Evolutionary conservation across 148 eudicot genomes (phyloP).

Genomic region (Persicaria tinctoria): DNA sequence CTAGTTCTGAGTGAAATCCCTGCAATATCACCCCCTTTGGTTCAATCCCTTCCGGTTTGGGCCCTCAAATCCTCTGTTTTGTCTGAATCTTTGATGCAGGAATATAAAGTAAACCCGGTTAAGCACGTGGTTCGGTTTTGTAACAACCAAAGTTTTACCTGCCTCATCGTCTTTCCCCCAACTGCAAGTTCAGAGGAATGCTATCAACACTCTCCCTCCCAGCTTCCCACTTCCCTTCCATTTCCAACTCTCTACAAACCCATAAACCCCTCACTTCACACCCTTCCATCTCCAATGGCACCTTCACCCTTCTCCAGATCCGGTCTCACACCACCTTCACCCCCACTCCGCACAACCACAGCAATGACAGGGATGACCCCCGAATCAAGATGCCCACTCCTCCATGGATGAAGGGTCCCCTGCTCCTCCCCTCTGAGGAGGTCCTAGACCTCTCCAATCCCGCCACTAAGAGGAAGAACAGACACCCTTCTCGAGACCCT

Average conservation of each 20-base stretch:
- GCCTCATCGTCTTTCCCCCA: not conserved
- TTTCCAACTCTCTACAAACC: conserved; percentile 16
- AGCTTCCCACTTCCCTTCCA: conserved; percentile 18
- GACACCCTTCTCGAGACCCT: conserved; percentile 15
- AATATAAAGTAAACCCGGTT: no score
- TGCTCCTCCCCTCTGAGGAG: conserved; percentile 40
- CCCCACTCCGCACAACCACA: conserved; percentile 11
- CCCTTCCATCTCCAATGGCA: conserved; percentile 17
- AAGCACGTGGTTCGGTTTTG: no score
- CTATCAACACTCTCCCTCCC: conserved; percentile 26
- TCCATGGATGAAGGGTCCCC: conserved; percentile 79
- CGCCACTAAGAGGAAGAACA: conserved; percentile 17
- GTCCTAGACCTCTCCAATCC: conserved; percentile 34
- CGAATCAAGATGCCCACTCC: conserved; percentile 61
- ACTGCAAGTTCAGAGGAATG: conserved; percentile 19
- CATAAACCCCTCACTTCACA: conserved; percentile 26
- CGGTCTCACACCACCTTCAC: conserved; percentile 6
- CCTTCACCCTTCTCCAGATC: conserved; percentile 23
- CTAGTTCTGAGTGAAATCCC: no score
- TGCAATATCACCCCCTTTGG: no score
- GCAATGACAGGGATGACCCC: conserved; percentile 14
- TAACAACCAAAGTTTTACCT: not conserved
- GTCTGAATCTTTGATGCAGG: no score
- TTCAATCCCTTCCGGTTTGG: no score
- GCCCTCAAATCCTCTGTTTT: no score